Conservation (phyloP, 345 rosid species). For the Eucalyptus shirleyi region DNA sequence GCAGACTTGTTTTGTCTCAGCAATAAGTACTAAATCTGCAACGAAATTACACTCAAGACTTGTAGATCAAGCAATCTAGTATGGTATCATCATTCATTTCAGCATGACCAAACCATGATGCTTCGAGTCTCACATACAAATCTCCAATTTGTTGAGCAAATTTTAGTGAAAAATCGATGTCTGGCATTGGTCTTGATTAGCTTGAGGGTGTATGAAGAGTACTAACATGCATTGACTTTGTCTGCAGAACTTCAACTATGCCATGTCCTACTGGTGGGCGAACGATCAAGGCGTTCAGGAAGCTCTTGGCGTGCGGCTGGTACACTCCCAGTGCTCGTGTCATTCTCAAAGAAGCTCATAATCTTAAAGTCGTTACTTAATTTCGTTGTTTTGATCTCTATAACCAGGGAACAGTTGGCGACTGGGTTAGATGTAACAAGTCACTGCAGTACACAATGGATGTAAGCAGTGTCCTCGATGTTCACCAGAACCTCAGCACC, state of each 20-base stretch:
- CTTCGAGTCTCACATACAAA: not conserved
- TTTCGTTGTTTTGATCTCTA: not conserved
- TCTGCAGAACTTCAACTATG: conserved; percentile 10
- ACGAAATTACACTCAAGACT: not conserved
- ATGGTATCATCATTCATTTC: not conserved
- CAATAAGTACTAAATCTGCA: not conserved
- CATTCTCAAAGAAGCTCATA: not conserved
- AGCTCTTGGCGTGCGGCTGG: conserved; percentile 17
- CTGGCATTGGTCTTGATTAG: not conserved
- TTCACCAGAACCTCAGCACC: conserved; percentile 4
- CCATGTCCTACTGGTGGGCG: conserved; percentile 9
- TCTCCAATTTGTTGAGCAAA: not conserved
- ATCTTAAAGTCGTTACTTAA: not conserved
- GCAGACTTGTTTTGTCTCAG: too few relatives aligned
- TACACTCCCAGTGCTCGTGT: not conserved
- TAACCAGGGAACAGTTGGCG: not conserved
- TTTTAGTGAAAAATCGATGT: not conserved
- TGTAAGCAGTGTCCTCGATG: conserved; percentile 3
- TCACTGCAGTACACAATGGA: conserved; percentile 5
- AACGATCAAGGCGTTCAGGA: conserved; percentile 8
- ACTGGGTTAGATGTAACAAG: conserved; percentile 21
- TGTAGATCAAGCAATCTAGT: not conserved
- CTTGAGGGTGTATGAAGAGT: not conserved
- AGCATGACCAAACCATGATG: not conserved
- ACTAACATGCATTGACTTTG: not conserved